These are phyloP conservation scores for Magnaporthiopsis incrustans DNA, from an alignment of 2,329 filamentous ascomycete genomes.

Conservation along the genomic window DNA sequence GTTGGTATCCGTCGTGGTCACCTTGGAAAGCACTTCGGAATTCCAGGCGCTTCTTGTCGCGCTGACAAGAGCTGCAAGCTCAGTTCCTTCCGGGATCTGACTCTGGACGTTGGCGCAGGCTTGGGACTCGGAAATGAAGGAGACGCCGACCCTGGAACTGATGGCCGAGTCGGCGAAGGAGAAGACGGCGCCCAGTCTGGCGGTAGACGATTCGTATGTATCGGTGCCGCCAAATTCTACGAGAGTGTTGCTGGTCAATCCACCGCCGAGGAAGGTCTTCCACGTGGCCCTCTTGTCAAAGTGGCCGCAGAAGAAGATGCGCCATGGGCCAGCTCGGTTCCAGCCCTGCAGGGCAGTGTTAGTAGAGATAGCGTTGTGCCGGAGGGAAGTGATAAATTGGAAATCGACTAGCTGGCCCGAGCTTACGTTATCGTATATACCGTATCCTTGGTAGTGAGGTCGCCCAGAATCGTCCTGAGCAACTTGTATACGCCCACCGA, in stretches of 20 bases:
- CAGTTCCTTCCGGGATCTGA: slow-evolving; percentile 35
- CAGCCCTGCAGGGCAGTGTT: slow-evolving; percentile 40
- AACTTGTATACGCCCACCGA: slow-evolving; percentile 48
- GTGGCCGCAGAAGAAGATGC: slow-evolving; percentile 53
- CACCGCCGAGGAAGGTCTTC: slow-evolving; percentile 5
- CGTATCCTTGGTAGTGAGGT: slow-evolving; percentile 48
- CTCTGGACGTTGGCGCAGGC: slow-evolving; percentile 35
- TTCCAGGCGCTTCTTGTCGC: slow-evolving; percentile 45
- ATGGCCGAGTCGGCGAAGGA: slow-evolving; percentile 39
- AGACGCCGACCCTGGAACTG: slow-evolving; percentile 56
- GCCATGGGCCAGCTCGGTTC: slow-evolving; percentile 57
- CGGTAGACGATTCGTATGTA: slow-evolving; percentile 13
- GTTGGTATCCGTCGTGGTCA: slow-evolving; percentile 51
- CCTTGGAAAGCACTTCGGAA: slow-evolving; percentile 50
- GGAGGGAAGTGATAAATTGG: background rate
- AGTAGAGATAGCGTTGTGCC: background rate
- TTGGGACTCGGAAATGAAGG: slow-evolving; percentile 54
- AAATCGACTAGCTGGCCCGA: background rate
- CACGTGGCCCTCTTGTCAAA: slow-evolving; percentile 27
- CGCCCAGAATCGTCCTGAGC: slow-evolving; percentile 15
- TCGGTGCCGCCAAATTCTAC: background rate
- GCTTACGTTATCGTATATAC: slow-evolving; percentile 41
- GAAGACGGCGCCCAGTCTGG: slow-evolving; percentile 43
- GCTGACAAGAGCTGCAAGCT: background rate
- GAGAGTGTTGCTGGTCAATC: background rate